Evolutionary conservation across 2,329 filamentous ascomycete genomes (phyloP).

Genomic region (Capronia coronata): DNA sequence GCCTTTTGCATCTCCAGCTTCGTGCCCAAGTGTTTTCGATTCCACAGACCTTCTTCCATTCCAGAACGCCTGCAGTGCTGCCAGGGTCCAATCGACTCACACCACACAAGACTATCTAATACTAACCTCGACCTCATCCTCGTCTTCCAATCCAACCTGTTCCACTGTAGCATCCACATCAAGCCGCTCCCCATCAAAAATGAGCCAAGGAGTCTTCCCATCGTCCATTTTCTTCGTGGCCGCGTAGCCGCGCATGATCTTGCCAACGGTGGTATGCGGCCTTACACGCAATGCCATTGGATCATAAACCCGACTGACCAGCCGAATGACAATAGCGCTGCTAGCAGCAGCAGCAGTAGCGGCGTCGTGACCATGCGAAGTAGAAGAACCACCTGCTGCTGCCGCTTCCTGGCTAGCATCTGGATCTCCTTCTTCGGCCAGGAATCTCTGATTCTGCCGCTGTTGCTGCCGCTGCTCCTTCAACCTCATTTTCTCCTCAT

Average conservation of each 20-base stretch:
- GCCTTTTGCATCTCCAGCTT: no score
- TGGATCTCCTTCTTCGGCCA: conserved; percentile 21
- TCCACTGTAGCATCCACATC: conserved; percentile 54
- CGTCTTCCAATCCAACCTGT: conserved; percentile 66
- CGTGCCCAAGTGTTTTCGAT: no score
- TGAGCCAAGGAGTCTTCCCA: conserved; percentile 53
- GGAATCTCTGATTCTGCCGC: conserved; percentile 33
- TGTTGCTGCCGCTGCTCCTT: conserved; percentile 39
- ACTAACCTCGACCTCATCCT: conserved; percentile 69
- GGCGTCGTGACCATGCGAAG: not conserved
- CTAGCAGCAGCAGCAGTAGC: conserved; percentile 27
- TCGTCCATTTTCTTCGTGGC: conserved; percentile 46
- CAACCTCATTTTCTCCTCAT: conserved; percentile 47
- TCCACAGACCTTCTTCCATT: no score
- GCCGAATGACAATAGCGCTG: conserved; percentile 39
- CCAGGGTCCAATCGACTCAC: no score
- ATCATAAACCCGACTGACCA: conserved; percentile 47
- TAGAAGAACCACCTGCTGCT: not conserved
- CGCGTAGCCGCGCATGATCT: conserved; percentile 58
- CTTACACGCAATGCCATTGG: conserved; percentile 46
- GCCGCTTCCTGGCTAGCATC: not conserved
- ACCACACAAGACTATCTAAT: conserved; percentile 52
- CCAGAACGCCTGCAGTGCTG: no score
- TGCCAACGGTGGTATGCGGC: conserved; percentile 52
- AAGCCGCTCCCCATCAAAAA: conserved; percentile 70